These are phyloP conservation scores for Karstenula rhodostoma DNA, from an alignment of 2,329 filamentous ascomycete genomes.

Conservation along the genomic window DNA sequence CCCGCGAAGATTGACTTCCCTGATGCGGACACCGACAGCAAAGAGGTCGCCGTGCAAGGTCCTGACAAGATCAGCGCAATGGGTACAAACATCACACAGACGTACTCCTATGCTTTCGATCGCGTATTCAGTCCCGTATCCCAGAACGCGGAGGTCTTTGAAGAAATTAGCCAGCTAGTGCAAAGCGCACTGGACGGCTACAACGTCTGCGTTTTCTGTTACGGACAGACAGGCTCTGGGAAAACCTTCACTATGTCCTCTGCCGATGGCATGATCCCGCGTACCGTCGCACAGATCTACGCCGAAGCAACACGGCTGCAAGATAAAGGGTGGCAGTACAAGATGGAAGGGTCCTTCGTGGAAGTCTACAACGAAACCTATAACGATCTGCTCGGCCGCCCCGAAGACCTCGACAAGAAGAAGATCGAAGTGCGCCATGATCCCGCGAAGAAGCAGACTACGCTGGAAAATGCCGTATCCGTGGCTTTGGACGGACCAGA, in stretches of 20 bases:
- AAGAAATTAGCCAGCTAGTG: conserved; percentile 94
- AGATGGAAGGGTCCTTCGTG: conserved; percentile 92
- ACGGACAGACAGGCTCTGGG: conserved; percentile 95
- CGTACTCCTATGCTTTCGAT: conserved; percentile 88
- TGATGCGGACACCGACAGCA: conserved; percentile 79
- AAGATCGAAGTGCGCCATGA: conserved; percentile 93
- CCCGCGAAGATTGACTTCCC: conserved; percentile 81
- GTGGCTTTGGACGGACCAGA: conserved; percentile 80
- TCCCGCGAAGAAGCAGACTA: conserved; percentile 79
- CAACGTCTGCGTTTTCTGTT: conserved; percentile 99
- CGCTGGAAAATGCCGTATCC: conserved; percentile 79
- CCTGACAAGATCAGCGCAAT: conserved; percentile 85
- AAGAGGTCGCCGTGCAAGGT: conserved; percentile 84
- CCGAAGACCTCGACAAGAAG: conserved; percentile 76
- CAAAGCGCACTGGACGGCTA: conserved; percentile 97
- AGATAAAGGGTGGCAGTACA: conserved; percentile 93
- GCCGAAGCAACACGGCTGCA: conserved; percentile 81
- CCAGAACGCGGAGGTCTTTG: conserved; percentile 87
- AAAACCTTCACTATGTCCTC: conserved; percentile 98
- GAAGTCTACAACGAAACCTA: conserved; percentile 99
- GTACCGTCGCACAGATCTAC: conserved; percentile 93
- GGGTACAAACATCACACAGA: conserved; percentile 78
- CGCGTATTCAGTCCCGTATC: conserved; percentile 83
- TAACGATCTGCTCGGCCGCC: conserved; percentile 82
- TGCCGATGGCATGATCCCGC: conserved; percentile 93